A percentile compares a stretch with the other conserved stretches of the same genome.
Evolutionary conservation across 176 grass and related monocot species (phyloP).

Genomic region (Aegilops tauschii): DNA sequence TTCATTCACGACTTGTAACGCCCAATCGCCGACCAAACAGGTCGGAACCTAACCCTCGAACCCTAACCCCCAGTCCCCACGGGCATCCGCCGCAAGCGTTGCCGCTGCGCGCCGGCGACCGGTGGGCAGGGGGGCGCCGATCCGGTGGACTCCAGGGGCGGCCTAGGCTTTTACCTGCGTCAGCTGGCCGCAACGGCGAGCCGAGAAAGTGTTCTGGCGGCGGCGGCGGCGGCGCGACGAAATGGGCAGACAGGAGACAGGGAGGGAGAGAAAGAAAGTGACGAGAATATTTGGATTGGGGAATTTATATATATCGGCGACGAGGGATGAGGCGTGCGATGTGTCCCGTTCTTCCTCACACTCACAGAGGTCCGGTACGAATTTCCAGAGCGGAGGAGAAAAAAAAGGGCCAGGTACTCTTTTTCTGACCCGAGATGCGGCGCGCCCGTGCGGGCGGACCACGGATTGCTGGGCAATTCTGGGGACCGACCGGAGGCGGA

Average conservation of each 20-base stretch:
- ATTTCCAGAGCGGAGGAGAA: neutral
- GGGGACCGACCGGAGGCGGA: neutral
- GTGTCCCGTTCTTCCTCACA: conserved; percentile 33
- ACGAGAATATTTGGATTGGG: conserved; percentile 28
- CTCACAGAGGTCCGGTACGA: neutral
- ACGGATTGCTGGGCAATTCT: neutral
- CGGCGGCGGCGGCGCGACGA: conserved; percentile 16
- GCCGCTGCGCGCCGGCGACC: neutral
- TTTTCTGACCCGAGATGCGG: conserved; percentile 19
- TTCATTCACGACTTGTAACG: neutral
- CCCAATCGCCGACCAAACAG: neutral
- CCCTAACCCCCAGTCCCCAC: conserved; percentile 22
- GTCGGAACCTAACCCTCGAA: conserved; percentile 12
- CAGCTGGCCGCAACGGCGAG: neutral
- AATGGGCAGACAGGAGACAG: conserved; percentile 1
- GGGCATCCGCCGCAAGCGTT: conserved; percentile 1
- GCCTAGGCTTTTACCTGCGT: conserved; percentile 26
- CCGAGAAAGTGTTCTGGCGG: neutral
- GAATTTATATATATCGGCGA: conserved; percentile 13
- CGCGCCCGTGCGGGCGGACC: conserved; percentile 23
- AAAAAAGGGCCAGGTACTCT: neutral
- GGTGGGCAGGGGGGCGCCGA: neutral
- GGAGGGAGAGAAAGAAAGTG: neutral
- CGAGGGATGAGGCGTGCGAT: conserved; percentile 19
- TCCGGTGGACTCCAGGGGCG: neutral